Evolutionary conservation across 345 rosid species (phyloP), one percentile per base, ranked within the genome.

Genomic region (Jatropha curcas): DNA sequence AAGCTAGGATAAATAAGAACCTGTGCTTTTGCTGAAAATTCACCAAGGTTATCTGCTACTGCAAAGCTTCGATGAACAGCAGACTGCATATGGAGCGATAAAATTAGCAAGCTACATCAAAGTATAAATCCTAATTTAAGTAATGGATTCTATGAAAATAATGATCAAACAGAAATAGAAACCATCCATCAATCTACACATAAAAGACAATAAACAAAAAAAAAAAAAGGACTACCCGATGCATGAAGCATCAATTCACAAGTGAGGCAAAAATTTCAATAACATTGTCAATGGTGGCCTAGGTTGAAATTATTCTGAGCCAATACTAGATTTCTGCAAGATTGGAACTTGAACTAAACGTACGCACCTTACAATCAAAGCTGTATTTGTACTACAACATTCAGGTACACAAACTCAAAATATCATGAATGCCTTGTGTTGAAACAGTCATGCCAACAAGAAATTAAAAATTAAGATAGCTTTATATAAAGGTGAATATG

Each of bases 11-110:
- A 58, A 67, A 65, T 46, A 14, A 43, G 48, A 66, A 93, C 97
- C 91, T 93, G 97, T 57, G 98, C 83, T 80, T 93, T 93, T 2
- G 97, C 97, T 72, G 98, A 91, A 76, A 91, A 88, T 88, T 93
- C 98, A 82, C 97, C 98, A 41, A 91, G 87, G 84, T 93, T 93
- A 85, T 89, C 97, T 30, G 89, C 92, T 67, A 93, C 69, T n/a
- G 98, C 95, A 86, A 93, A 93, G 85, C 98, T 93, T 68, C 90
- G 81, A 80, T 91, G 95, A 74, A 93, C 82, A 60, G 97, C 86
- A 71, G 98, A 85, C 98, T 91, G 73, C 67, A 61, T 28, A 46
- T 25, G 72, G 67, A 60, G 52, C 41, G 7, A 71, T 0, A 53
- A 64, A 25, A 64, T 61, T 35, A 71, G 33, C 9, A 34, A 14